phyloP scores from a whole-genome alignment of 352 stramenopile species.

The Elongisporangium senticosum region DNA sequence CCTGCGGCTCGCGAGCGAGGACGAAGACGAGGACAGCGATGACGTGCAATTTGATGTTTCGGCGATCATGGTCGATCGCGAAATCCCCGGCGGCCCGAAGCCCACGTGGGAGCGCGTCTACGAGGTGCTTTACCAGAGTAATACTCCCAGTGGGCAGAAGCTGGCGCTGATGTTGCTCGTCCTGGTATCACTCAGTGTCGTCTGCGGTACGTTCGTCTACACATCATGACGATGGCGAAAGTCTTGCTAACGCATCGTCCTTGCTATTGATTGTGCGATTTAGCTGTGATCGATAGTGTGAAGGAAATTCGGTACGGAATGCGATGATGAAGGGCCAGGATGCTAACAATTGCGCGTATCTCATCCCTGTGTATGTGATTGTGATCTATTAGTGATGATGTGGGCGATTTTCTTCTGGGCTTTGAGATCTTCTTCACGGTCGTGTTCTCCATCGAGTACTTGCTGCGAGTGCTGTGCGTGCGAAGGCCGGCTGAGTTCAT shows the following conservation, averaged over 20 bases:
- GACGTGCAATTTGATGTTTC: constrained; percentile 69
- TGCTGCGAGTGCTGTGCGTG: constrained; percentile 55
- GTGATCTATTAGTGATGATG: constrained; percentile 34
- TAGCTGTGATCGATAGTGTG: constrained; percentile 64
- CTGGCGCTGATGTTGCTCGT: constrained; percentile 64
- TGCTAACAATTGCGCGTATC: neutral
- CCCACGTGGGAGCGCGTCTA: constrained; percentile 64
- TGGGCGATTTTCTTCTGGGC: constrained; percentile 57
- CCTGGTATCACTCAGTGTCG: constrained; percentile 66
- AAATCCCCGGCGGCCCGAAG: constrained; percentile 55
- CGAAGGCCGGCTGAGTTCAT: constrained; percentile 54
- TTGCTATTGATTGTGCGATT: constrained; percentile 5
- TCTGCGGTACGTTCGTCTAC: constrained; percentile 27
- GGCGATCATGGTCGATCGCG: constrained; percentile 63
- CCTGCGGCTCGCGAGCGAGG: constrained; percentile 13
- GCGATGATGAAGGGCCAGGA: neutral
- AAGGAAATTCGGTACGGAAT: constrained; percentile 51
- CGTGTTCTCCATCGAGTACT: constrained; percentile 77
- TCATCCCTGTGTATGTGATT: neutral
- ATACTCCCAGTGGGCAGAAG: constrained; percentile 55
- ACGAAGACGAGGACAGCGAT: constrained; percentile 18
- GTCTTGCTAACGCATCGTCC: neutral
- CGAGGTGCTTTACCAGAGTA: constrained; percentile 68
- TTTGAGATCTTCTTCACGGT: constrained; percentile 78
- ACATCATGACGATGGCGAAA: too few relatives aligned